Evolutionary conservation across 2,329 filamentous ascomycete genomes (phyloP).

Genomic region (Clarireedia homoeocarpa): DNA sequence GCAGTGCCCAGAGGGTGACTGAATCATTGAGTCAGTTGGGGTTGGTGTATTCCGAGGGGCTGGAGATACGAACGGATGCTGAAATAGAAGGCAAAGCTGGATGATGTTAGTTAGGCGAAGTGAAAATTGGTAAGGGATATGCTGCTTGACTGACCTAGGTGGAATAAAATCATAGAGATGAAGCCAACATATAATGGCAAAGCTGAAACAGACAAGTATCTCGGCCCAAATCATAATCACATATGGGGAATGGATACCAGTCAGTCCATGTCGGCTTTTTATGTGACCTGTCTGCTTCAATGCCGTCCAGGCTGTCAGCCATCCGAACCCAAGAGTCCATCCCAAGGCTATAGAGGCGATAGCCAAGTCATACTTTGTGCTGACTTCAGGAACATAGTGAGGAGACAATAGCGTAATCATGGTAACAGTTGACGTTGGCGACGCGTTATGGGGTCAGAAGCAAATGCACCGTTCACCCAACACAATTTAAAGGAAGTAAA

Average conservation of each 20-base stretch:
- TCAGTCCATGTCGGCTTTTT: slow-evolving; percentile 26
- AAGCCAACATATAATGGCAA: slow-evolving; percentile 28
- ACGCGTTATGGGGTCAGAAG: too few relatives aligned
- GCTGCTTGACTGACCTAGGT: neutral
- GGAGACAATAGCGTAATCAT: neutral
- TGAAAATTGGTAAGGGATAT: too few relatives aligned
- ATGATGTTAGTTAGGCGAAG: neutral
- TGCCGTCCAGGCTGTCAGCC: slow-evolving; percentile 30
- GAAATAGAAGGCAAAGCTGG: slow-evolving; percentile 2
- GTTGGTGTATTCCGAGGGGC: neutral
- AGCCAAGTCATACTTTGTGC: slow-evolving; percentile 26
- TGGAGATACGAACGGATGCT: slow-evolving; percentile 12
- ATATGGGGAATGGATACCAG: slow-evolving; percentile 28
- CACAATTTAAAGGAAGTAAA: too few relatives aligned
- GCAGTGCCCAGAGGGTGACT: slow-evolving; percentile 29
- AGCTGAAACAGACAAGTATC: slow-evolving; percentile 33
- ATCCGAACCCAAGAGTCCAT: slow-evolving; percentile 31
- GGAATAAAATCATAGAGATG: neutral
- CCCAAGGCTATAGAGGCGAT: slow-evolving; percentile 34
- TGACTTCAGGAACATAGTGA: slow-evolving; percentile 8
- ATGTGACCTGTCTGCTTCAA: slow-evolving; percentile 31
- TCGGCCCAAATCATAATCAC: slow-evolving; percentile 33
- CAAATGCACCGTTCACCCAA: too few relatives aligned
- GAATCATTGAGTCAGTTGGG: neutral
- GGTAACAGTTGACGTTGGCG: too few relatives aligned